phyloP scores from a whole-genome alignment of 768 basidiomycete species.

The Xerocomus brunneocitrinus region DNA sequence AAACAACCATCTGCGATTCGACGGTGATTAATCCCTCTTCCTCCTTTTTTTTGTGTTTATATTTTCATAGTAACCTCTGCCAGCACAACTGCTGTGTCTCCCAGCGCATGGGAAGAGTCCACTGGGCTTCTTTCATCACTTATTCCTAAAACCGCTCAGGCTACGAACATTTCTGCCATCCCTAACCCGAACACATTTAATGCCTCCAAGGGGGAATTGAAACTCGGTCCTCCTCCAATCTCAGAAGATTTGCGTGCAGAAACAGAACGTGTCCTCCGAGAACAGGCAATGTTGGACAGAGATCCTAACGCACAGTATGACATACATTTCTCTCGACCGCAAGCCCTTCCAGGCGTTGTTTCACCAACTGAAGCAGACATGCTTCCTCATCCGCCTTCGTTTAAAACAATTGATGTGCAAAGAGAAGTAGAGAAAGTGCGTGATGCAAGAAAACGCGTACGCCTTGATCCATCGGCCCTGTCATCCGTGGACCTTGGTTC shows the following conservation, averaged over 20 bases:
- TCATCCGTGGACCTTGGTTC: constrained; percentile 54
- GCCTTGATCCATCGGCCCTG: constrained; percentile 72
- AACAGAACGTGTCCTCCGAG: constrained; percentile 72
- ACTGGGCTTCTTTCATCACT: constrained; percentile 80
- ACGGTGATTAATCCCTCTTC: constrained; percentile 50
- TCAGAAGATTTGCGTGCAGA: constrained; percentile 78
- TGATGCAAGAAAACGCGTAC: constrained; percentile 89
- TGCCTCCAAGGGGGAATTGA: constrained; percentile 67
- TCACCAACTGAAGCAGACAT: constrained; percentile 70
- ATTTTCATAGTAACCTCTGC: constrained; percentile 58
- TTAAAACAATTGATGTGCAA: constrained; percentile 83
- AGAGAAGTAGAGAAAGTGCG: constrained; percentile 86
- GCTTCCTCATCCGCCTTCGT: constrained; percentile 74
- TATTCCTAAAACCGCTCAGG: constrained; percentile 57
- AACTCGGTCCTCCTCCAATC: constrained; percentile 79
- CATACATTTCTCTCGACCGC: constrained; percentile 48
- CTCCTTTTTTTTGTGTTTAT: constrained; percentile 16
- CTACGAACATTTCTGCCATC: constrained; percentile 31
- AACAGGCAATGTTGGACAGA: constrained; percentile 74
- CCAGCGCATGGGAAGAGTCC: constrained; percentile 76
- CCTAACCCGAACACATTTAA: constrained; percentile 75
- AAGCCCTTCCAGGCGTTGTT: constrained; percentile 48
- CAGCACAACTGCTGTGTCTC: constrained; percentile 57
- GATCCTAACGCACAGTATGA: constrained; percentile 67
- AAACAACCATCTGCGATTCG: constrained; percentile 87